Base-by-base conservation (phyloP, 768 basidiomycete species). In the Suillus brevipes region DNA sequence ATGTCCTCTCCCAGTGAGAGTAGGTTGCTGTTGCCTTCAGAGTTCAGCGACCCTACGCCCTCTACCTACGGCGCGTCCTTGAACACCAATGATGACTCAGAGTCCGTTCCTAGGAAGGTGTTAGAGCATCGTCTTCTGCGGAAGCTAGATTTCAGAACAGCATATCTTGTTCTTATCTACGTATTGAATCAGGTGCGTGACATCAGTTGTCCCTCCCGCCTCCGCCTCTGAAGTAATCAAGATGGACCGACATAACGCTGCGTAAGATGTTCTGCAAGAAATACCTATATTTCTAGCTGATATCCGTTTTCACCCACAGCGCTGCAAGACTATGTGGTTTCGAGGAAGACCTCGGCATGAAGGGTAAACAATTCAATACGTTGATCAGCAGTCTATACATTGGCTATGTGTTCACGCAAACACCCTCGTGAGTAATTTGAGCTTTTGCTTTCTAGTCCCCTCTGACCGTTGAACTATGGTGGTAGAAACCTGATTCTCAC, bases 391-490 rank as follows among this genome's bases (percentile, higher is more conserved):
- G 89, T 63, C 79, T 88, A 60, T 88, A 87, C 68, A 81, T 87
- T 38, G 87, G 87, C 23, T 91, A 90, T 69, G 87, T 89, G 61
- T 76, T 88, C 43, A 90, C 89, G 88, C 89, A 91, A 71, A 81
- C 89, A 65, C 88, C 88, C 36, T 87, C 86, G 85, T 87, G 66
- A 69, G 85, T 74, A 18, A 18, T 12, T 70, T 37, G 36, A 4
- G 13, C 14, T 23, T 37, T 23, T 3, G 8, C 25, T 14, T 2
- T 1, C 25, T 49, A 13, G 20, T 13, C 37, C 42, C 23, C 25
- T 61, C 31, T 49, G 18, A 42, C 1, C 2, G 42, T 42, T 42
- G 28, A 50, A 36, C 16, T 34, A 7, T 50, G 31, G 1, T 37
- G 55, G 55, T 67, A 90, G 89, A n/a, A 90, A 89, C 68, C 85